Conservation (phyloP, 2,329 filamentous ascomycete species). For the Verticillium nonalfalfae region DNA sequence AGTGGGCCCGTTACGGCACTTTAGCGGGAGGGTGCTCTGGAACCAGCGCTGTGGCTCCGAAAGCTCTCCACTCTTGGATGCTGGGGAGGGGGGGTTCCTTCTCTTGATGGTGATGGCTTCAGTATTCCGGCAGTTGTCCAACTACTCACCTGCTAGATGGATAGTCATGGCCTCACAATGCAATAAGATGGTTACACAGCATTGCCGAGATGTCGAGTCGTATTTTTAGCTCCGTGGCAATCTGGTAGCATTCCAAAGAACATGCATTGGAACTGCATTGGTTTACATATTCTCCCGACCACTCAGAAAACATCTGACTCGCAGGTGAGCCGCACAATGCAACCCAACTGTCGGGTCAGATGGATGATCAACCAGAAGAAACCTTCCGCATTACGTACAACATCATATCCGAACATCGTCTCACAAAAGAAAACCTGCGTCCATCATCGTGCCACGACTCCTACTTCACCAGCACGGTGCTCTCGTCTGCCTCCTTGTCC, state of each 20-base stretch:
- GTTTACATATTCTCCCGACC: background rate
- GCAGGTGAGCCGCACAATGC: background rate
- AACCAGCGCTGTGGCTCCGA: background rate
- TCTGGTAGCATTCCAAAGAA: too few relatives aligned
- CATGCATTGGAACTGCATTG: too few relatives aligned
- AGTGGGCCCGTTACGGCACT: background rate
- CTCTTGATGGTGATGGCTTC: background rate
- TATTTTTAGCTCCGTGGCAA: too few relatives aligned
- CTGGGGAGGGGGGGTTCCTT: background rate
- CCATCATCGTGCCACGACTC: too few relatives aligned
- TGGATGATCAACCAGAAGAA: background rate
- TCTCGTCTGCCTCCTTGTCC: slow-evolving; percentile 20
- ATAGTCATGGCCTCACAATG: too few relatives aligned
- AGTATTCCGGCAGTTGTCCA: background rate
- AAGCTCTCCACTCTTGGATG: background rate
- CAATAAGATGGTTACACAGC: too few relatives aligned
- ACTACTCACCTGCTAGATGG: too few relatives aligned
- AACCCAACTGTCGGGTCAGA: background rate
- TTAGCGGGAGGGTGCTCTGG: background rate
- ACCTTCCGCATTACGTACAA: background rate
- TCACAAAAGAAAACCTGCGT: background rate
- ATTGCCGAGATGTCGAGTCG: too few relatives aligned
- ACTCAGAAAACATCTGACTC: background rate
- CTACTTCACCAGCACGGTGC: slow-evolving; percentile 26
- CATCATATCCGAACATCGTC: background rate